Percentiles rank a stretch among this genome's conserved stretches.
Conservation (phyloP, 805 yeast species). For the Lipomyces mesembrius region DNA sequence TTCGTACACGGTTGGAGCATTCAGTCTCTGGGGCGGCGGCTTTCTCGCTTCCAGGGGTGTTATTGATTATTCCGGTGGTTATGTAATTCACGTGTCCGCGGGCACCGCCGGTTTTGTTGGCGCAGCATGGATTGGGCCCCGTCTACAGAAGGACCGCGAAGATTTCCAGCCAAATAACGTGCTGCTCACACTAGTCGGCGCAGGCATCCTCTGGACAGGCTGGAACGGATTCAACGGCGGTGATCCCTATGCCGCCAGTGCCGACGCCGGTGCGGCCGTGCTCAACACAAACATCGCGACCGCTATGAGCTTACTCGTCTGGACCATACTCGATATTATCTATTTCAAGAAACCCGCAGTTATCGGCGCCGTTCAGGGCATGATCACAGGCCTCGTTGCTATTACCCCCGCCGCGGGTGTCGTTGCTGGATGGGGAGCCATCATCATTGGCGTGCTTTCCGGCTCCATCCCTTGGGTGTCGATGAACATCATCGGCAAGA, state of each 20-base stretch:
- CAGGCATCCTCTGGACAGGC: slow-evolving; percentile 93
- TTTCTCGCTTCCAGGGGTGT: slow-evolving; percentile 7
- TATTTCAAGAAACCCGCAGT: slow-evolving; percentile 74
- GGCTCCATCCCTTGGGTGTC: slow-evolving; percentile 11
- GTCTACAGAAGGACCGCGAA: slow-evolving; percentile 3
- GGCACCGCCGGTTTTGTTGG: slow-evolving; percentile 11
- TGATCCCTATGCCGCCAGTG: slow-evolving; percentile 87
- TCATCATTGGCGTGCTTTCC: slow-evolving; percentile 77
- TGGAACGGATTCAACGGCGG: slow-evolving; percentile 99
- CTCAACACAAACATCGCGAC: slow-evolving; percentile 94
- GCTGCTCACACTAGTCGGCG: slow-evolving; percentile 84
- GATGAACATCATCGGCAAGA: slow-evolving; percentile 11
- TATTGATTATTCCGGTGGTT: slow-evolving; percentile 11
- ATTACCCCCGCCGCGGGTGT: slow-evolving; percentile 32
- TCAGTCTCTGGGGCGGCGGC: slow-evolving; percentile 16
- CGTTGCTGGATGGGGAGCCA: slow-evolving; percentile 86
- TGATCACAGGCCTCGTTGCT: slow-evolving; percentile 29
- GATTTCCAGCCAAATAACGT: slow-evolving; percentile 58
- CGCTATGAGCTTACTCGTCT: slow-evolving; percentile 84
- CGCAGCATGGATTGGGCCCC: slow-evolving; percentile 9
- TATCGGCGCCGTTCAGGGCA: slow-evolving; percentile 30
- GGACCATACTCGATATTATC: slow-evolving; percentile 83
- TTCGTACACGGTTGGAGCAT: slow-evolving; percentile 10
- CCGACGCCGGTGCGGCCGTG: slow-evolving; percentile 92
- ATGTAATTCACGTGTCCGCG: slow-evolving; percentile 6